Percentiles rank a stretch among this genome's conserved stretches.
Evolutionary conservation across 441 rosid genomes (phyloP).

Genomic region (Adansonia madagascariensis): DNA sequence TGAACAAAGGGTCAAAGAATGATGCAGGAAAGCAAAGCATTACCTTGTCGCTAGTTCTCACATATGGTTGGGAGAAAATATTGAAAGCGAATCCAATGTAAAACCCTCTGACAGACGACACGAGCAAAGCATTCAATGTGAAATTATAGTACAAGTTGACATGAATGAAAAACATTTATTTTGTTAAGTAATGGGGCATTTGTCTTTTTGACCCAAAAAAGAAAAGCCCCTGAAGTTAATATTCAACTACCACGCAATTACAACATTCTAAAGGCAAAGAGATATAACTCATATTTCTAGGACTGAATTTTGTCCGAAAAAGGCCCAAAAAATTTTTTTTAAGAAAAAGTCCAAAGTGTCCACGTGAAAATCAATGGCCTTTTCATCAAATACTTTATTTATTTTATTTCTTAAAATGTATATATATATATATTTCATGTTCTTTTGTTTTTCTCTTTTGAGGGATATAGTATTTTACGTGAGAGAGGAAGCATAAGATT

Average conservation of each 20-base stretch:
- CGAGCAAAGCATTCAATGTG: background rate
- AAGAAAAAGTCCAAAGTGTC: background rate
- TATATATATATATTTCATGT: too few relatives aligned
- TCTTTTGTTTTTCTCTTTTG: background rate
- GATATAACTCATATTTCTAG: background rate
- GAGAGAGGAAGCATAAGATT: constrained; percentile 9
- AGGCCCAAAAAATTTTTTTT: background rate
- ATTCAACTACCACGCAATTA: background rate
- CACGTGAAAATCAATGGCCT: background rate
- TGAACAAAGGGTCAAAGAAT: background rate
- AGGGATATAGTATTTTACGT: background rate
- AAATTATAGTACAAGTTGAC: background rate
- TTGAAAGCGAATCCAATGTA: constrained; percentile 18
- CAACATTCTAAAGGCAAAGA: background rate
- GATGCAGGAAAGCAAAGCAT: background rate
- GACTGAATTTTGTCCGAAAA: background rate
- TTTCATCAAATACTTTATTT: background rate
- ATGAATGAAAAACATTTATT: background rate
- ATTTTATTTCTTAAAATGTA: too few relatives aligned
- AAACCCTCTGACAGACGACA: background rate
- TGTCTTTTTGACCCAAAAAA: too few relatives aligned
- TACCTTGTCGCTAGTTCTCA: background rate
- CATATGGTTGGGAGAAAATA: background rate
- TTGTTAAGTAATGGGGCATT: too few relatives aligned
- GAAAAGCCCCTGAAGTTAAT: background rate